Base-by-base conservation (phyloP, 768 basidiomycete species). In the Roridomyces roridus region DNA sequence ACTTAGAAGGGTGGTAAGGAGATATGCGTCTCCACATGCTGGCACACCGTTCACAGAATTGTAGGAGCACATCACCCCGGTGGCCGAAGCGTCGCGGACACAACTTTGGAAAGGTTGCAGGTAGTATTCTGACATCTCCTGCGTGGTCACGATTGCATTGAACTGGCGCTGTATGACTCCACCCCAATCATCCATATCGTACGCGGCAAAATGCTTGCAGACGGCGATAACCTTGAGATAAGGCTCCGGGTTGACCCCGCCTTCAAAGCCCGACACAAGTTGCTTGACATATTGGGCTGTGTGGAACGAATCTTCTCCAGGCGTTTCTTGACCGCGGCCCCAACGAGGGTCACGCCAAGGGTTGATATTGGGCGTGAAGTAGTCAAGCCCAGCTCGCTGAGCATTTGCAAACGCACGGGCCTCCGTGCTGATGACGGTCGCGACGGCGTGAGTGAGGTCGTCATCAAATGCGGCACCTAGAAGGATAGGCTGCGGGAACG, bases 281-380 rank as follows among this genome's bases (percentile, higher is more conserved):
- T 80, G 77, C 64, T 77, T 77, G 34, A 83, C 82, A 57, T 85
- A 86, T 67, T 76, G 76, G 0, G 80, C 68, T 23, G 82, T 72
- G 59, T 80, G 83, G 67, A 77, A 82, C 0, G 84, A 77, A 44
- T 85, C 84, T 65, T 86, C 84, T 46, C 84, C 84, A 6, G 83
- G 84, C 0, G 84, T 85, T 67, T 85, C 85, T 62, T 85, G 84
- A 2, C 84, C 84, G 41, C 84, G 73, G 7, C 84, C 84, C 84
- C 55, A 57, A 18, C 55, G 43, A 3, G 55, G 84, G 57, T 85
- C 85, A 56, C 79, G 82, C 75, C 85, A 85, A 0, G 84, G 78
- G 55, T 79, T 79, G 65, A 79, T 79, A 56, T 85, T 85, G 1
- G 84, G 85, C 0, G 84, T 82, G 65, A 79, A 85, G 62, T 76